Conservation (phyloP, 331 rosid species). For the Quercus tomentella region DNA sequence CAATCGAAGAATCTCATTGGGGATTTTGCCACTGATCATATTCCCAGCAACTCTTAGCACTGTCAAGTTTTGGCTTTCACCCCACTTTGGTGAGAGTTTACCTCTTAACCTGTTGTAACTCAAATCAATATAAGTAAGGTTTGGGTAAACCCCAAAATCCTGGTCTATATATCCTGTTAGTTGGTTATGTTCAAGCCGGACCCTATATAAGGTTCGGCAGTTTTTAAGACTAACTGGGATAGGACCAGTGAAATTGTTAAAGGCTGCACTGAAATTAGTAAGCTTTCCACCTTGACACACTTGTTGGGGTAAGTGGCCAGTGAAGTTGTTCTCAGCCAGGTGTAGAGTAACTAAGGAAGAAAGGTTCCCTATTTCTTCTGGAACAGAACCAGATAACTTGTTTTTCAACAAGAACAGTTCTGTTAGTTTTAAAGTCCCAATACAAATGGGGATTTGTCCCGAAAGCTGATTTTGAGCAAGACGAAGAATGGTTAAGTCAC, state of each 20-base stretch:
- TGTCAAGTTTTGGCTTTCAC: conserved; percentile 12
- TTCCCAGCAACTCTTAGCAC: conserved; percentile 12
- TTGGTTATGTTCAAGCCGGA: background rate
- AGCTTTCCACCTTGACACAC: conserved; percentile 18
- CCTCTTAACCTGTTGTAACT: conserved; percentile 23
- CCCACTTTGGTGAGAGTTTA: conserved; percentile 22
- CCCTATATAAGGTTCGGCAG: too few relatives aligned
- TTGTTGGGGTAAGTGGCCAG: conserved; percentile 23
- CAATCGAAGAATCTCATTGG: conserved; percentile 1
- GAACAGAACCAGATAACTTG: conserved; percentile 18
- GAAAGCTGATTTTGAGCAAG: conserved; percentile 23
- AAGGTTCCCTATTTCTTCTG: conserved; percentile 18
- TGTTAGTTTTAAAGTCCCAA: conserved; percentile 15
- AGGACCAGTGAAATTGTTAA: conserved; percentile 2
- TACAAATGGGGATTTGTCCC: conserved; percentile 13
- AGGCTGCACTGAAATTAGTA: conserved; percentile 24
- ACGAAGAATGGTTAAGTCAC: conserved; percentile 7
- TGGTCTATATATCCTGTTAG: conserved; percentile 9
- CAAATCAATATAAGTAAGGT: conserved; percentile 17
- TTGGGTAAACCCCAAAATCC: conserved; percentile 18
- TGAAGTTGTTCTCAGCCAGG: conserved; percentile 30
- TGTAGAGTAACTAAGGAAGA: conserved; percentile 23
- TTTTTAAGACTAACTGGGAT: too few relatives aligned
- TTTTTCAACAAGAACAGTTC: conserved; percentile 19
- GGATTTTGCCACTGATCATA: background rate